Evolutionary conservation across 1,139 yeast species (phyloP).

Genomic region (Diutina rugosa): DNA sequence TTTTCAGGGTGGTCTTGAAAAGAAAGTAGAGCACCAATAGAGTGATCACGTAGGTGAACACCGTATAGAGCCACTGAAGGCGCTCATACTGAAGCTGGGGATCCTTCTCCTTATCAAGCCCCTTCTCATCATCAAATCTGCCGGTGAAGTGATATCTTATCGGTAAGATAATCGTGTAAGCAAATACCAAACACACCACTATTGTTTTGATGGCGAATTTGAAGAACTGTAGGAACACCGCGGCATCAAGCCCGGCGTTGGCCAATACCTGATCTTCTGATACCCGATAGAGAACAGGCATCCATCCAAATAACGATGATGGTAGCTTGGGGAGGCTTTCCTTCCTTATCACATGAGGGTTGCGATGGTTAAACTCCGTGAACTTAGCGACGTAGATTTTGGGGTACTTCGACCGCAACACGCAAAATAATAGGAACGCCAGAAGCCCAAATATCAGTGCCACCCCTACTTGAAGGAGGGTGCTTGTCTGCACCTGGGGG

Average conservation of each 20-base stretch:
- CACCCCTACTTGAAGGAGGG: constrained; percentile 34
- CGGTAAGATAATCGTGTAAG: constrained; percentile 59
- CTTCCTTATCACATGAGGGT: constrained; percentile 20
- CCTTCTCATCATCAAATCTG: constrained; percentile 2
- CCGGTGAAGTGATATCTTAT: constrained; percentile 57
- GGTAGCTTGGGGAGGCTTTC: background rate
- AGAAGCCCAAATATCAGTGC: constrained; percentile 51
- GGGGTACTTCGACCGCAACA: constrained; percentile 55
- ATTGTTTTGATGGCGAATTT: constrained; percentile 60
- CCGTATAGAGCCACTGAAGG: constrained; percentile 45
- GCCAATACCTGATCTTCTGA: constrained; percentile 70
- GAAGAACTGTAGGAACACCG: constrained; percentile 72
- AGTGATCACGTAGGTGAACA: constrained; percentile 80
- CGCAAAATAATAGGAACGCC: constrained; percentile 53
- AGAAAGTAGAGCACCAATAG: constrained; percentile 49
- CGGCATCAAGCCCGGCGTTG: constrained; percentile 90
- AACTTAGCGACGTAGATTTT: constrained; percentile 54
- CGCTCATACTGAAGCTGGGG: constrained; percentile 5
- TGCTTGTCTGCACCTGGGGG: constrained; percentile 1
- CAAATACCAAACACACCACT: constrained; percentile 44
- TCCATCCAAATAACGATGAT: constrained; percentile 56
- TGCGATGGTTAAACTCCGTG: constrained; percentile 26
- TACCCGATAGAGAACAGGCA: constrained; percentile 48
- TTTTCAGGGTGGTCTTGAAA: constrained; percentile 54
- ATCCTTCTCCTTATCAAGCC: background rate